Evolutionary conservation across 116 monocot genomes (phyloP), one percentile per base, ranked within the genome.

Genomic region (Cymodocea nodosa): DNA sequence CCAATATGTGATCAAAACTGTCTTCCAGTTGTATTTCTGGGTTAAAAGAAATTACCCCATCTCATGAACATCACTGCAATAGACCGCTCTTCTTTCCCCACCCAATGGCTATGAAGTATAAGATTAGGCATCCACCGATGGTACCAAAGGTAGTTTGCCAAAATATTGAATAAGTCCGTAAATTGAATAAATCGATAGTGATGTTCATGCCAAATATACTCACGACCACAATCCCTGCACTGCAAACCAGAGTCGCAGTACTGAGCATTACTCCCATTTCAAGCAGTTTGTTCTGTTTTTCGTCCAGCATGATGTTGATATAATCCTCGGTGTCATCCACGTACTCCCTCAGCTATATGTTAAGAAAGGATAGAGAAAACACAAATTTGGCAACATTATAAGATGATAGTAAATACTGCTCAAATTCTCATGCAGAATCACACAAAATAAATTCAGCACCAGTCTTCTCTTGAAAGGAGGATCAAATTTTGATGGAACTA

Each of bases 281-380:
- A 11, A 84, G 74, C 71, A 84, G 74, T 53, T 84, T 77, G 39
- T 84, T 84, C 56, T 84, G 80, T 55, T 84, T 84, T 20, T 84
- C 80, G 59, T 84, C 84, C n/a, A 84, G 62, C 77, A 84, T 84
- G 25, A 80, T 84, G 65, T 84, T 84, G 74, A 84, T 80, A 35
- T 84, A 84, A 44, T 80, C 84, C 68, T 84, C 84, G 0, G 80
- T 84, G 62, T 84, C 84, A 18, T 84, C 80, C 0, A 77, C 77
- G 44, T 80, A 84, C 25, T 80, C 77, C 69, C 78, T 71, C 15
- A 84, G 73, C 83, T 83, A 36, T 59, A 40, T 22, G 23, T 6
- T 9, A 57, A 51, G 56, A 19, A 56, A 49, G 10, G 64, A 35
- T 30, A 51, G 51, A 30, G 19, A 66, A 17, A 16, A 37, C 50